Evolutionary conservation across 148 eudicot species (phyloP).

Genomic region (Hydrangea macrophylla): DNA sequence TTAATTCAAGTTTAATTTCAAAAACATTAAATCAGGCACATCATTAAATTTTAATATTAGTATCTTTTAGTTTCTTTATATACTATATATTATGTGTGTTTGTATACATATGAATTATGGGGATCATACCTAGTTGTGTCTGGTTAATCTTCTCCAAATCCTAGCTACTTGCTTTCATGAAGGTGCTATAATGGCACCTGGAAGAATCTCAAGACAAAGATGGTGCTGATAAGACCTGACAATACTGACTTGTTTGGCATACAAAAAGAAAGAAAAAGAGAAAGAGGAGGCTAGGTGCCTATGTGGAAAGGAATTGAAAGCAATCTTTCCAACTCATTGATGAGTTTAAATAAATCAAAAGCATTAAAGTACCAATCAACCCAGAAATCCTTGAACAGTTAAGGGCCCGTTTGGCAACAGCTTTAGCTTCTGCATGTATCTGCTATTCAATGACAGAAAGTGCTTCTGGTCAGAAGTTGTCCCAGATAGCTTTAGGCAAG

Average conservation of each 20-base stretch:
- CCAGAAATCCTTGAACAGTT: background rate
- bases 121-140: background rate
- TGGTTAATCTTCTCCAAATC: background rate
- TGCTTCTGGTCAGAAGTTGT: too few relatives aligned
- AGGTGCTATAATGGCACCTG: conserved; percentile 6
- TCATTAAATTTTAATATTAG: background rate
- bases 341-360: background rate
- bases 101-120: too few relatives aligned
- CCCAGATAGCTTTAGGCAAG: too few relatives aligned
- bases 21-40: too few relatives aligned
- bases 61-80: background rate
- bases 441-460: background rate
- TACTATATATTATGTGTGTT: too few relatives aligned
- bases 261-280: background rate
- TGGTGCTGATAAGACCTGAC: background rate
- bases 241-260: background rate
- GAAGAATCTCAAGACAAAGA: conserved; percentile 8
- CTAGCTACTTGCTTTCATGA: background rate
- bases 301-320: conserved; percentile 8
- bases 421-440: background rate
- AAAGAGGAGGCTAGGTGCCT: background rate
- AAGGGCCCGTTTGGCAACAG: too few relatives aligned
- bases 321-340: conserved; percentile 11
- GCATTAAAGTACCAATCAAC: background rate
- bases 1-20: background rate